Evolutionary conservation across 148 eudicot genomes (phyloP).

Genomic region (Dysphania ambrosioides): DNA sequence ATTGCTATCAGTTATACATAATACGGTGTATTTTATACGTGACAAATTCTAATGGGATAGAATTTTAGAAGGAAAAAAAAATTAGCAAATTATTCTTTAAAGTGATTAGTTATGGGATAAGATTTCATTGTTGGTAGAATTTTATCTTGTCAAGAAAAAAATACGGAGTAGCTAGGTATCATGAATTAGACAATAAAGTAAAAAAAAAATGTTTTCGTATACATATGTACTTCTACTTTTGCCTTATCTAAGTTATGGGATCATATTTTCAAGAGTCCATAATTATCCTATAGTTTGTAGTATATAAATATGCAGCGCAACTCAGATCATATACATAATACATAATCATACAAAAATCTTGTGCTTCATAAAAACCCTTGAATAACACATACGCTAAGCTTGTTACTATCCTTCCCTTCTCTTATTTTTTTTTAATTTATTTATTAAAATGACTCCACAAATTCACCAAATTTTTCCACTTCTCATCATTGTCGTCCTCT

Average conservation of each 20-base stretch:
- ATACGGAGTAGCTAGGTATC: not conserved
- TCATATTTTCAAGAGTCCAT: not conserved
- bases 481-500: not conserved
- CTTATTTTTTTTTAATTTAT: not conserved
- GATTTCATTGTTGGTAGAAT: too few relatives aligned
- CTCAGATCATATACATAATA: not conserved
- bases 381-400: not conserved
- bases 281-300: not conserved
- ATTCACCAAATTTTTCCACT: not conserved
- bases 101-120: too few relatives aligned
- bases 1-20: too few relatives aligned
- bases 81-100: too few relatives aligned
- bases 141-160: not conserved
- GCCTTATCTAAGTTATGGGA: slow-evolving; percentile 7
- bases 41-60: too few relatives aligned
- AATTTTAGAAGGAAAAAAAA: too few relatives aligned
- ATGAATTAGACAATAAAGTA: not conserved
- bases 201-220: not conserved
- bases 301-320: not conserved
- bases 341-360: not conserved
- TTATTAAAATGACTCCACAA: not conserved
- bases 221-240: not conserved
- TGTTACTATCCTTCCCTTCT: not conserved
- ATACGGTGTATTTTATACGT: too few relatives aligned
- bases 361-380: not conserved